Evolutionary conservation across 1,284 basidiomycete genomes (phyloP).

Genomic region (Ustilago xerochloae): DNA sequence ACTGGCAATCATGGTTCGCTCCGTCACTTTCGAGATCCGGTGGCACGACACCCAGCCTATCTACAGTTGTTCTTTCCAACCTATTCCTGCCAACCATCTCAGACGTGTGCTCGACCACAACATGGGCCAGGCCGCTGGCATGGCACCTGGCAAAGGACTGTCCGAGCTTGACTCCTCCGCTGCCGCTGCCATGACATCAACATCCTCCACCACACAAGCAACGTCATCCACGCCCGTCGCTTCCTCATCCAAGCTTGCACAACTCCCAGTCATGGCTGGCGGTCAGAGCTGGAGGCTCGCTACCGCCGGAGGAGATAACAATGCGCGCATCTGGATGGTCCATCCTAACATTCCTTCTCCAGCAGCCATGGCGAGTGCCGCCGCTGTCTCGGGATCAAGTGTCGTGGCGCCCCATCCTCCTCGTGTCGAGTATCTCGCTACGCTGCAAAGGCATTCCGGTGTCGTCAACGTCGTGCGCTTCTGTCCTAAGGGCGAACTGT

Average conservation of each 20-base stretch:
- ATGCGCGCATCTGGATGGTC: constrained; percentile 76
- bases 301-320: constrained; percentile 95
- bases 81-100: constrained; percentile 58
- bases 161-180: constrained; percentile 25
- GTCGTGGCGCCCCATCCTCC: constrained; percentile 70
- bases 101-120: constrained; percentile 64
- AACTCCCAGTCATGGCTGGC: constrained; percentile 63
- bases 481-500: constrained; percentile 74
- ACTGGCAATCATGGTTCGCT: constrained; percentile 61
- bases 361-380: constrained; percentile 71
- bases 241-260: constrained; percentile 41
- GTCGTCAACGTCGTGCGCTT: constrained; percentile 97
- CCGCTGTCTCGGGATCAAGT: constrained; percentile 76
- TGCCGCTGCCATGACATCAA: constrained; percentile 14
- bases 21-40: constrained; percentile 66
- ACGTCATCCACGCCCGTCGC: constrained; percentile 15
- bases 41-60: constrained; percentile 68
- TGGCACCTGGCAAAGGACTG: constrained; percentile 58
- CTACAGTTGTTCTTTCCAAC: constrained; percentile 65
- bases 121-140: constrained; percentile 62
- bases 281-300: constrained; percentile 83
- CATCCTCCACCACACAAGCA: constrained; percentile 2
- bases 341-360: constrained; percentile 67
- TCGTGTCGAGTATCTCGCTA: constrained; percentile 95
- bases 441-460: constrained; percentile 89